These are phyloP conservation scores for Termitomyces sp. DNA, from an alignment of 768 basidiomycete species.

Conservation along the genomic window DNA sequence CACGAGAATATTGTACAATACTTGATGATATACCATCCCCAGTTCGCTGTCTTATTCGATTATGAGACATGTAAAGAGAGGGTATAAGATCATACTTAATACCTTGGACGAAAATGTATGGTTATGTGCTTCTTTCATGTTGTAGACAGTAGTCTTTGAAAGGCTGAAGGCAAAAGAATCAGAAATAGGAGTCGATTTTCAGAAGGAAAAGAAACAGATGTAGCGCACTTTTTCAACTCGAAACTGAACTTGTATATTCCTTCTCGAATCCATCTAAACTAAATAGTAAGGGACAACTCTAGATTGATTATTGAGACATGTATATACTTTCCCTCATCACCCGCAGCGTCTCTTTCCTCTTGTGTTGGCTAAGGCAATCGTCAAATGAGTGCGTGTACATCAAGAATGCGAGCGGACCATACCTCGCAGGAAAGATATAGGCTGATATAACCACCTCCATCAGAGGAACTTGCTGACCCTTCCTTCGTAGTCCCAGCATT, in stretches of 20 bases:
- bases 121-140: conserved; percentile 76
- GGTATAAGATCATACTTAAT: background rate
- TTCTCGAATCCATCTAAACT: conserved; percentile 73
- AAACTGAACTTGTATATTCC: conserved; percentile 86
- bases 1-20: background rate
- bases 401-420: background rate
- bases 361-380: conserved; percentile 55
- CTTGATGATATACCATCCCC: conserved; percentile 69
- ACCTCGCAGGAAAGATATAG: conserved; percentile 84
- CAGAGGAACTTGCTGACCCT: conserved; percentile 21
- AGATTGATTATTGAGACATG: background rate
- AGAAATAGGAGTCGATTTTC: conserved; percentile 9
- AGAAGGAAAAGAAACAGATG: conserved; percentile 16
- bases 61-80: background rate
- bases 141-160: conserved; percentile 49
- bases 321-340: conserved; percentile 50
- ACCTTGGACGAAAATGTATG: conserved; percentile 76
- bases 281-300: background rate
- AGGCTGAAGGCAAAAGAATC: conserved; percentile 21
- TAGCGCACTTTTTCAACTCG: conserved; percentile 64
- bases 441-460: conserved; percentile 55
- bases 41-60: conserved; percentile 64
- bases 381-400: background rate
- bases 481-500: conserved; percentile 70
- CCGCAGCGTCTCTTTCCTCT: conserved; percentile 67